Conservation (phyloP, 1,284 basidiomycete genomes). For the Nidula niveotomentosa region DNA sequence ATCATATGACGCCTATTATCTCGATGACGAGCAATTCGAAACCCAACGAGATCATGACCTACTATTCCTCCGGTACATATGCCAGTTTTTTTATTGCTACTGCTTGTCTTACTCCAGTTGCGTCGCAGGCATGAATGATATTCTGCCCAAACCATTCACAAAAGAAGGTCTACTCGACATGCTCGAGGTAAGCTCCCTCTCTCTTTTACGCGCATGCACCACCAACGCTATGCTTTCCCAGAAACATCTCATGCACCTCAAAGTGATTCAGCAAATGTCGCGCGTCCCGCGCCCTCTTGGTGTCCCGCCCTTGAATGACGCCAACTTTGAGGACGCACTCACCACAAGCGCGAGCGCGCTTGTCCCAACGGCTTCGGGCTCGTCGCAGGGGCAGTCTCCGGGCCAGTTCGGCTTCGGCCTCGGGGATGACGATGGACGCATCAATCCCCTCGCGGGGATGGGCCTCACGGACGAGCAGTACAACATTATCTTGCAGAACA, state of each 20-base stretch:
- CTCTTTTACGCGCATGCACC: background rate
- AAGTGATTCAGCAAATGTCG: conserved; percentile 84
- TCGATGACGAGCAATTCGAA: conserved; percentile 96
- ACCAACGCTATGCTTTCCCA: conserved; percentile 21
- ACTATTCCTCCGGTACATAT: conserved; percentile 71
- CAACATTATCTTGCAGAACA: conserved; percentile 61
- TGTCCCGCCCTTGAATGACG: conserved; percentile 67
- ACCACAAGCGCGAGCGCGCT: conserved; percentile 24
- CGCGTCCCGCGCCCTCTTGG: conserved; percentile 71
- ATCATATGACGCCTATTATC: conserved; percentile 93
- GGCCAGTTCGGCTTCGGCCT: conserved; percentile 21
- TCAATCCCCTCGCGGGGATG: conserved; percentile 75
- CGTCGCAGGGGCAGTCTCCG: conserved; percentile 6
- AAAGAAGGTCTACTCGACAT: conserved; percentile 89
- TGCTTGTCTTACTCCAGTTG: background rate
- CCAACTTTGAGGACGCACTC: conserved; percentile 56
- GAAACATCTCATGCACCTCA: conserved; percentile 94
- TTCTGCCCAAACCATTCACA: conserved; percentile 96
- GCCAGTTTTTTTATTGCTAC: background rate
- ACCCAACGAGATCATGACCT: conserved; percentile 90
- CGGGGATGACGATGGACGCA: conserved; percentile 42
- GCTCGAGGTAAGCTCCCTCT: conserved; percentile 67
- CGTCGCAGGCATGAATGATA: conserved; percentile 87
- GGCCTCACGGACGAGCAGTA: conserved; percentile 79
- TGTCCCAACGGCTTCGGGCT: conserved; percentile 10